These are phyloP conservation scores for Colletotrichum filicis DNA, from an alignment of 2,329 filamentous ascomycete species.

Conservation along the genomic window DNA sequence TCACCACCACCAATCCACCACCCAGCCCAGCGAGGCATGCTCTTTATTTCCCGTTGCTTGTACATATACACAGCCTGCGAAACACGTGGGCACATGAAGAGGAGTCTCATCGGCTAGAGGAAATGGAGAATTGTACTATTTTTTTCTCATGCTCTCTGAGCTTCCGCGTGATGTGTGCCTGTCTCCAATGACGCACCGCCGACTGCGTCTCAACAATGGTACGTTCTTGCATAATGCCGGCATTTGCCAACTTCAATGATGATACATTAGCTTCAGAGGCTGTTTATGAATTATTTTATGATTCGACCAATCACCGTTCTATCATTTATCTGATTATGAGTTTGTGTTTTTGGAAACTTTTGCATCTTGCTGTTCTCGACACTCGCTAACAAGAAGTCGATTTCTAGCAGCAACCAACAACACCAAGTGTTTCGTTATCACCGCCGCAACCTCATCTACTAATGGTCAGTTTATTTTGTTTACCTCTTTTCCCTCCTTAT, in stretches of 20 bases:
- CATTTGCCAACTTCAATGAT: slow-evolving; percentile 45
- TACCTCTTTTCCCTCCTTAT: slow-evolving; percentile 39
- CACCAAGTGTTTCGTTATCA: neutral
- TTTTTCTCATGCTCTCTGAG: slow-evolving; percentile 30
- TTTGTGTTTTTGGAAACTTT: too few species aligned
- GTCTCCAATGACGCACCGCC: slow-evolving; percentile 29
- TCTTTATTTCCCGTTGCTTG: slow-evolving; percentile 35
- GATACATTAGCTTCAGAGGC: slow-evolving; percentile 55
- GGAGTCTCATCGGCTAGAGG: slow-evolving; percentile 38
- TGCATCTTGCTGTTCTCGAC: neutral
- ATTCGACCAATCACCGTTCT: slow-evolving; percentile 49
- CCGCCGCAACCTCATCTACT: neutral
- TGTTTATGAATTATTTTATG: slow-evolving; percentile 57
- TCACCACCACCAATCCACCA: neutral
- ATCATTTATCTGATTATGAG: slow-evolving; percentile 38
- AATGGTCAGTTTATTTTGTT: neutral
- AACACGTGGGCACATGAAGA: slow-evolving; percentile 29
- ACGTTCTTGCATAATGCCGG: slow-evolving; percentile 21
- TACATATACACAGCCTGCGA: slow-evolving; percentile 36
- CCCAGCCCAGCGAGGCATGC: slow-evolving; percentile 25
- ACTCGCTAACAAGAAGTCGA: neutral
- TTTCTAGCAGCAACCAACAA: neutral
- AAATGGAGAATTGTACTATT: slow-evolving; percentile 47
- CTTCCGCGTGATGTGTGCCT: slow-evolving; percentile 34
- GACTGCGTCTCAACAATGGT: slow-evolving; percentile 28